Base-by-base conservation (phyloP, 257 asterid genomes). In the Lavandula angustifolia region DNA sequence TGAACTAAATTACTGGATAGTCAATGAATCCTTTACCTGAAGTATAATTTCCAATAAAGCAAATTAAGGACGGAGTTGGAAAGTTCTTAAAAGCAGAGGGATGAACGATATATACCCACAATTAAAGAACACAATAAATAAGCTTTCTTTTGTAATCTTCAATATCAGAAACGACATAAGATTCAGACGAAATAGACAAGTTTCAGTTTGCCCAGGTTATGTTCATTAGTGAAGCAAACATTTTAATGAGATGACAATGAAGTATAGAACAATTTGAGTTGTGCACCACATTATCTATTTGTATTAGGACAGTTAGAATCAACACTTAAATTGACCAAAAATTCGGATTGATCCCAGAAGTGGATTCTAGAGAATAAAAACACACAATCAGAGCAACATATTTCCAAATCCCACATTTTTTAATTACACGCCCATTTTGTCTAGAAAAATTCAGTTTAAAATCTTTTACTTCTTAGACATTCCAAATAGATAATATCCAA, bases 1-100 rank as follows among this genome's bases (percentile, higher is more conserved):
- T 17, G 57, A 69, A 78, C 63, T 58, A 0, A 22, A 2, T 55
- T 50, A 47, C 50, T 47, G 52, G 12, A 52, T 56, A 68, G 54
- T 62, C 75, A 55, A 53, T 17, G 50, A 73, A 44, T 17, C 61
- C 52, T 70, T 73, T 72, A 75, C 76, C 94, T 76, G 84, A 67
- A 70, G 43, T 62, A 66, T 65, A 60, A 57, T 63, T 38, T 16
- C 48, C 43, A 8, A 37, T 43, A 34, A 67, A 66, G 64, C 44
- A 40, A 44, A 60, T 52, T 16, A 61, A 35, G 61, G 8, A 55
- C 44, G 38, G 10, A 40, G 52, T 33, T 60, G 9, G 29, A 54
- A 43, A 42, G 35, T 50, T 51, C 46, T 41, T 40, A 37, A 40
- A 67, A 54, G 49, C 34, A 53, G 47, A 50, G 58, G 58, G 49